phyloP scores from a whole-genome alignment of 768 basidiomycete genomes.

The Serendipita sp. region DNA sequence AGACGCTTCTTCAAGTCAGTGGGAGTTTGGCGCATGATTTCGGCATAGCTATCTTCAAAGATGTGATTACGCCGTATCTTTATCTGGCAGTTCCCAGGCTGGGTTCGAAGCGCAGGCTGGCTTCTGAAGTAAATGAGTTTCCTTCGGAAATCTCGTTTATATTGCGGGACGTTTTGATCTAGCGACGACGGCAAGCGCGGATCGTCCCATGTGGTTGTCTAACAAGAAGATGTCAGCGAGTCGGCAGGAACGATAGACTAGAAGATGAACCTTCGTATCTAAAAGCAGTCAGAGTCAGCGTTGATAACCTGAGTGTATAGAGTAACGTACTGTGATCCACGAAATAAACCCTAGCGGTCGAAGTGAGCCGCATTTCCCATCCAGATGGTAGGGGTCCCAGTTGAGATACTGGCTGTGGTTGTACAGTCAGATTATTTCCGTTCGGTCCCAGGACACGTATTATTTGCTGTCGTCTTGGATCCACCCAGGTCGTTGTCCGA shows the following conservation, averaged over 20 bases:
- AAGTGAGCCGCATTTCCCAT: constrained; percentile 90
- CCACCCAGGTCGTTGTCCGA: constrained; percentile 82
- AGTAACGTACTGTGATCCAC: constrained; percentile 67
- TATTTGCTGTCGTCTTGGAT: constrained; percentile 61
- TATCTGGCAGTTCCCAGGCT: constrained; percentile 72
- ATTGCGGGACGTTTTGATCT: constrained; percentile 84
- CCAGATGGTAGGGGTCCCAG: constrained; percentile 77
- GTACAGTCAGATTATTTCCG: constrained; percentile 54
- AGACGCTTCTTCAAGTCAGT: constrained; percentile 54
- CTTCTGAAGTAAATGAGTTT: constrained; percentile 88
- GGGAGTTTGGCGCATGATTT: constrained; percentile 67
- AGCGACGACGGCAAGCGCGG: constrained; percentile 69
- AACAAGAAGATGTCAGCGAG: constrained; percentile 17
- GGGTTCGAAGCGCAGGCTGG: constrained; percentile 66
- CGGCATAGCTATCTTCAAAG: constrained; percentile 73
- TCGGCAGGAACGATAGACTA: not conserved
- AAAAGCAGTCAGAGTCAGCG: not conserved
- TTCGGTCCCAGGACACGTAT: constrained; percentile 93
- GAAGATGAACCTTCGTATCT: constrained; percentile 14
- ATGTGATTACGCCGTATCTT: constrained; percentile 68
- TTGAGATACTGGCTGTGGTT: constrained; percentile 35
- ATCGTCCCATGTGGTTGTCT: constrained; percentile 88
- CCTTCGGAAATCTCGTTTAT: constrained; percentile 82
- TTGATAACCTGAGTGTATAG: not conserved
- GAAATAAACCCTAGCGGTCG: constrained; percentile 74